Evolutionary conservation across 371 early-diverging fungal genomes (phyloP), one percentile per base, ranked within the genome.

Genomic region (Mortierella sp.): DNA sequence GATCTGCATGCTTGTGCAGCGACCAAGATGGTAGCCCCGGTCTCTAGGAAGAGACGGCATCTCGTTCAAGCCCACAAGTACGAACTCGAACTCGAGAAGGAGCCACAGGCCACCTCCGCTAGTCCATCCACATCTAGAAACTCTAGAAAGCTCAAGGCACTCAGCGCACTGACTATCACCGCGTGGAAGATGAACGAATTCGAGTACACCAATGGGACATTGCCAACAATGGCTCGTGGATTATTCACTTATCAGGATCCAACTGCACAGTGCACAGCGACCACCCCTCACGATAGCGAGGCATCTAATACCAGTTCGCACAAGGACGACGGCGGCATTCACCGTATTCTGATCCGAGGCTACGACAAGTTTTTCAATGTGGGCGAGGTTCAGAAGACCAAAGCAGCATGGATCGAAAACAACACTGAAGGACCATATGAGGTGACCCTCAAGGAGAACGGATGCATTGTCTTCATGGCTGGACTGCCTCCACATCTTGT

Each of bases 351-450:
- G 21, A 86, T 89, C 9, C 86, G 98, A 27, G 98, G 98, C 7
- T 98, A 98, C 80, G 91, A 98, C 83, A 98, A 98, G 80, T 98
- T 98, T 67, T 98, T 96, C 77, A 96, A 96, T 58, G 43, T 93
- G 14, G 78, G 80, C 8, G 93, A 93, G 63, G 87, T 89, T 8
- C 39, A 62, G 8, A 64, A 57, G 16, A 91, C 93, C 5, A 73
- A 82, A 65, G 82, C 83, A 71, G 55, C 21, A 2, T 59, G 22
- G 51, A 74, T 96, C 16, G 73, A 80, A 34, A 57, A 46, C 6
- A 72, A 92, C 13, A 94, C 95, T 0, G 45, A 60, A 7, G 95
- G 94, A 0, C 98, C 98, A 2, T 98, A 92, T 68, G 94, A 96
- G 74, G 84, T 95, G 13, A 96, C 96, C 0, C 82, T 93, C 40